Conservation (phyloP, 306 rosid genomes). For the Vigna trinervia region DNA sequence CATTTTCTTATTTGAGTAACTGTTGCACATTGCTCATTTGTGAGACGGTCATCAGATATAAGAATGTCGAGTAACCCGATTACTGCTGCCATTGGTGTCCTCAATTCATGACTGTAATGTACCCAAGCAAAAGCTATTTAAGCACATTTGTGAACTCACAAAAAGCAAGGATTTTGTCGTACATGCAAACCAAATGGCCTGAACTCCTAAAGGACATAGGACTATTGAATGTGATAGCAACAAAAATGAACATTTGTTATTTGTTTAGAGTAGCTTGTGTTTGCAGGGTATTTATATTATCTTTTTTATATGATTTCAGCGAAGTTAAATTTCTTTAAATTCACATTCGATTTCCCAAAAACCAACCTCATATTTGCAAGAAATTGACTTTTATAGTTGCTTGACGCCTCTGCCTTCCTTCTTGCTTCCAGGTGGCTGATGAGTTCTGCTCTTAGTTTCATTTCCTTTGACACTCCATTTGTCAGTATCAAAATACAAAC, state of each 20-base stretch:
- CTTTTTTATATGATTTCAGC: background rate
- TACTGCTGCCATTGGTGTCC: slow-evolving; percentile 99
- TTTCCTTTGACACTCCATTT: slow-evolving; percentile 98
- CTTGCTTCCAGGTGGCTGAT: slow-evolving; percentile 97
- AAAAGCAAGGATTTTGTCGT: slow-evolving; percentile 9
- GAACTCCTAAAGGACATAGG: too few relatives aligned
- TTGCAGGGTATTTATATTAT: background rate
- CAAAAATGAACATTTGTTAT: slow-evolving; percentile 6
- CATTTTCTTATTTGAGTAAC: slow-evolving; percentile 93
- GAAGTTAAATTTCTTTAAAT: background rate
- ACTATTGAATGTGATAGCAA: too few relatives aligned
- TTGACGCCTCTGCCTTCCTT: slow-evolving; percentile 97
- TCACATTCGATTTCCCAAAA: slow-evolving; percentile 18
- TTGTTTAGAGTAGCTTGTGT: background rate
- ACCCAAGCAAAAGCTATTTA: slow-evolving; percentile 35
- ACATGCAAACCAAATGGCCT: slow-evolving; percentile 1
- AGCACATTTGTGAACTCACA: slow-evolving; percentile 20
- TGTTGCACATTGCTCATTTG: slow-evolving; percentile 88
- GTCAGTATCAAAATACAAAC: slow-evolving; percentile 91
- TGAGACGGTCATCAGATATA: slow-evolving; percentile 85
- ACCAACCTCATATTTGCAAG: slow-evolving; percentile 96
- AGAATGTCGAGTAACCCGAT: slow-evolving; percentile 96
- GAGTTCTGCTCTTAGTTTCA: slow-evolving; percentile 94
- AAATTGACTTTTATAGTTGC: slow-evolving; percentile 97
- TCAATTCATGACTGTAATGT: slow-evolving; percentile 82